Evolutionary conservation across 169 alveolate species (phyloP).

Genomic region (Cryptosporidium andersoni): DNA sequence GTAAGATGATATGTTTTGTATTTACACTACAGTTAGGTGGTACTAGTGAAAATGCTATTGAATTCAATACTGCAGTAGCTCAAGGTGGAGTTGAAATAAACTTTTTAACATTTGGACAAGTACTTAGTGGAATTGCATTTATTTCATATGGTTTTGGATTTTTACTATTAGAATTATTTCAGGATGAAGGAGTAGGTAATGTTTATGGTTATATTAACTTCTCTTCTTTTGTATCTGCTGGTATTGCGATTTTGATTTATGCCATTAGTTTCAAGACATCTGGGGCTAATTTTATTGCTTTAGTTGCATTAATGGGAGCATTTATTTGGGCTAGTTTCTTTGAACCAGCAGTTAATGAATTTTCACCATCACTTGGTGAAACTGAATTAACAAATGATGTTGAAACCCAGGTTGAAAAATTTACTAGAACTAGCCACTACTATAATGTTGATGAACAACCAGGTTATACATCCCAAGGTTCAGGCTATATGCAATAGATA

Average conservation of each 20-base stretch:
- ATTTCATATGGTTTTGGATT: constrained; percentile 87
- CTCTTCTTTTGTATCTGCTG: constrained; percentile 41
- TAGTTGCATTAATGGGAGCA: constrained; percentile 87
- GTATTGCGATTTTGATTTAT: constrained; percentile 63
- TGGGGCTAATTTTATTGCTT: constrained; percentile 77
- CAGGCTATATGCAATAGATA: constrained; percentile 45
- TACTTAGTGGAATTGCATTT: constrained; percentile 87
- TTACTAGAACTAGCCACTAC: constrained; percentile 80
- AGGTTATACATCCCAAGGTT: constrained; percentile 44
- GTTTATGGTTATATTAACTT: constrained; percentile 89
- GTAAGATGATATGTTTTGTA: constrained; percentile 89
- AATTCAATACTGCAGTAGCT: constrained; percentile 80
- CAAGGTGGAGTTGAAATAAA: constrained; percentile 91
- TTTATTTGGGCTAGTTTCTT: constrained; percentile 88
- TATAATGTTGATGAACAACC: constrained; percentile 67
- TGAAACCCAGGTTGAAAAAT: constrained; percentile 91
- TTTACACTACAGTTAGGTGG: constrained; percentile 86
- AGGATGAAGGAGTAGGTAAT: constrained; percentile 93
- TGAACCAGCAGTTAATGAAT: constrained; percentile 90
- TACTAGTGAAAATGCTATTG: constrained; percentile 88
- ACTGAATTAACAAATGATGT: constrained; percentile 92
- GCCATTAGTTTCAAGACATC: constrained; percentile 80
- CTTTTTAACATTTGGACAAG: constrained; percentile 86
- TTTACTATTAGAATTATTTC: constrained; percentile 88
- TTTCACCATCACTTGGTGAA: constrained; percentile 91